phyloP scores from a whole-genome alignment of 2,329 filamentous ascomycete species.

The Diaporthe citriasiana region DNA sequence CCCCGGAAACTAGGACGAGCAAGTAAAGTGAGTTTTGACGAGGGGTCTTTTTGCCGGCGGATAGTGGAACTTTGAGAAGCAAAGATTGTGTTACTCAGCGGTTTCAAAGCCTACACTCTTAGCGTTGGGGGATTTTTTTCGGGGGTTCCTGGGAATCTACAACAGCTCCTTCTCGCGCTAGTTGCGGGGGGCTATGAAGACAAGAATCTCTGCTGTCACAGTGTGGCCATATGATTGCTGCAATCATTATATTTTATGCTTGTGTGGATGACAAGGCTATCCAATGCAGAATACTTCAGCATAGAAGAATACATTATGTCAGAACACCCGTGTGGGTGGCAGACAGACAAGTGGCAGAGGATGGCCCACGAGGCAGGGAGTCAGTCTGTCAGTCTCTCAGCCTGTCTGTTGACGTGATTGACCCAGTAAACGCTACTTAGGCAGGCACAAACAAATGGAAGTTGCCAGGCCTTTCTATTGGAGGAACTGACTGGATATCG shows the following conservation, averaged over 20 bases:
- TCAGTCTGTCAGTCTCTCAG: not conserved
- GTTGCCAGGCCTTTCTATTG: not conserved
- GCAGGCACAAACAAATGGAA: not conserved
- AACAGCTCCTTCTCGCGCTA: not conserved
- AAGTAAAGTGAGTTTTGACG: conserved; percentile 24
- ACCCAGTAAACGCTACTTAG: not conserved
- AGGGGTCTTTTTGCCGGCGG: conserved; percentile 23
- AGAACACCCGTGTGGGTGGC: no score
- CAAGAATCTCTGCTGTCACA: not conserved
- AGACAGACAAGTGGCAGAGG: not conserved
- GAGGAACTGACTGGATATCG: not conserved
- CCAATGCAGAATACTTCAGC: not conserved
- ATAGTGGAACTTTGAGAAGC: conserved; percentile 39
- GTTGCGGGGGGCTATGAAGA: not conserved
- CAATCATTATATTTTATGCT: not conserved
- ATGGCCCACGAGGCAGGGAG: not conserved
- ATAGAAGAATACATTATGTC: not conserved
- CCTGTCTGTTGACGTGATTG: conserved; percentile 16
- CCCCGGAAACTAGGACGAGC: not conserved
- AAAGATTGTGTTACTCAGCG: conserved; percentile 37
- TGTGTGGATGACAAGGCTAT: not conserved
- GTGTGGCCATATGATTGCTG: not conserved
- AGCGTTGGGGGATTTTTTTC: conserved; percentile 3
- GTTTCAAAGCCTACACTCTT: conserved; percentile 21
- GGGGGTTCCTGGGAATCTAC: not conserved